Conservation (phyloP, 805 yeast species). For the Pichia kluyveri region DNA sequence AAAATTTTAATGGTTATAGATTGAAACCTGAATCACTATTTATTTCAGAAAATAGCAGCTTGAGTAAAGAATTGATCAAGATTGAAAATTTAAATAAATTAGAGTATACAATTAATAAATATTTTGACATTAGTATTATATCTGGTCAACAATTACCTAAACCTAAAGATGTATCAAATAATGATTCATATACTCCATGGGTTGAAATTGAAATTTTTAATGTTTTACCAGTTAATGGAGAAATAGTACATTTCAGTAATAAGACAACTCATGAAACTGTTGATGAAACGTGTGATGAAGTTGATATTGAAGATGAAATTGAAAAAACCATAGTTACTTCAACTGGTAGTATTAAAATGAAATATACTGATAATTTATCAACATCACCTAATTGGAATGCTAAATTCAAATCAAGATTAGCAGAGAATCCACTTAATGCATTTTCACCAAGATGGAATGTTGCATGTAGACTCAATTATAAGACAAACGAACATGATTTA, state of each 20-base stretch:
- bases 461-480: constrained; percentile 32
- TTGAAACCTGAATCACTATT: constrained; percentile 51
- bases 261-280: background rate
- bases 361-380: background rate
- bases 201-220: constrained; percentile 56
- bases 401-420: constrained; percentile 25
- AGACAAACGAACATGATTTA: constrained; percentile 33
- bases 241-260: background rate
- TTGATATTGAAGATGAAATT: background rate
- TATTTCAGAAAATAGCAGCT: background rate
- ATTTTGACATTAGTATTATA: constrained; percentile 39
- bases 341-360: background rate
- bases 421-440: constrained; percentile 52
- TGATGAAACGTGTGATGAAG: background rate
- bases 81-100: constrained; percentile 1
- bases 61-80: background rate
- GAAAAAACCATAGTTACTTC: background rate
- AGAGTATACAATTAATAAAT: constrained; percentile 6
- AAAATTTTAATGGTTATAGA: constrained; percentile 57
- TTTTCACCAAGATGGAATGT: constrained; percentile 82
- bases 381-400: constrained; percentile 6
- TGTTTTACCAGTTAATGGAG: constrained; percentile 14
- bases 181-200: constrained; percentile 43
- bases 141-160: constrained; percentile 85
- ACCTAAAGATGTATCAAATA: constrained; percentile 37